Evolutionary conservation across 202 grass and related monocot genomes (phyloP).

Genomic region (Eragrostis tef): DNA sequence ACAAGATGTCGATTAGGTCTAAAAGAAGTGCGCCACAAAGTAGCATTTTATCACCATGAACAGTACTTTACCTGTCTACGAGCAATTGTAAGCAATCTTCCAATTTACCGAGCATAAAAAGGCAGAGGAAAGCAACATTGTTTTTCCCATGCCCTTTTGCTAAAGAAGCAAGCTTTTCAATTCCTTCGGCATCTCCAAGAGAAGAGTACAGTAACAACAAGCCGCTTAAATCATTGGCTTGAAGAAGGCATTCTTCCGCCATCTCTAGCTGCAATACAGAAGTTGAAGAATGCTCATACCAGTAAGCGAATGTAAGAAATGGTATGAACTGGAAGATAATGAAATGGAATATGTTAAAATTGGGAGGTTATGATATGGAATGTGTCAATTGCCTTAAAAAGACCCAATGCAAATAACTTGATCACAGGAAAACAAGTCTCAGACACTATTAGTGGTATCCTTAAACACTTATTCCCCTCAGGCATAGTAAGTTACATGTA

Average conservation of each 20-base stretch:
- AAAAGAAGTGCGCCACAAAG: slow-evolving; percentile 1
- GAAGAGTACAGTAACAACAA: slow-evolving; percentile 90
- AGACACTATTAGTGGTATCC: not conserved
- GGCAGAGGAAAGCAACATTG: slow-evolving; percentile 91
- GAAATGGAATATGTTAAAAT: slow-evolving; percentile 8
- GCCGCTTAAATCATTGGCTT: slow-evolving; percentile 92
- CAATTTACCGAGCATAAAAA: slow-evolving; percentile 94
- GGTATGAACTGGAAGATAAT: not conserved
- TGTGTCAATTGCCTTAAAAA: not conserved
- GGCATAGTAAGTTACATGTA: slow-evolving; percentile 18
- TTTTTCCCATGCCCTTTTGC: slow-evolving; percentile 93
- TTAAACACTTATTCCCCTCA: not conserved
- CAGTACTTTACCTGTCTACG: slow-evolving; percentile 69
- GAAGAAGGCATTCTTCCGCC: slow-evolving; percentile 84
- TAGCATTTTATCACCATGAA: slow-evolving; percentile 24
- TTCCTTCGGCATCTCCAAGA: slow-evolving; percentile 88
- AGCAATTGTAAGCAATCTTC: slow-evolving; percentile 94
- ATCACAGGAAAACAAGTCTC: not conserved
- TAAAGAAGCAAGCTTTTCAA: slow-evolving; percentile 73
- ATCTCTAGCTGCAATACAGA: slow-evolving; percentile 71
- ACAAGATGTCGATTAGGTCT: slow-evolving; percentile 36
- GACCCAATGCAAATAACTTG: slow-evolving; percentile 1
- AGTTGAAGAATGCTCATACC: slow-evolving; percentile 41
- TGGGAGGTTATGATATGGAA: not conserved
- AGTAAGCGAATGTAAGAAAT: slow-evolving; percentile 26